A percentile compares a stretch with the other conserved stretches of the same genome.
These are phyloP conservation scores for Grifola frondosa DNA, from an alignment of 1,284 basidiomycete species.

Conservation along the genomic window DNA sequence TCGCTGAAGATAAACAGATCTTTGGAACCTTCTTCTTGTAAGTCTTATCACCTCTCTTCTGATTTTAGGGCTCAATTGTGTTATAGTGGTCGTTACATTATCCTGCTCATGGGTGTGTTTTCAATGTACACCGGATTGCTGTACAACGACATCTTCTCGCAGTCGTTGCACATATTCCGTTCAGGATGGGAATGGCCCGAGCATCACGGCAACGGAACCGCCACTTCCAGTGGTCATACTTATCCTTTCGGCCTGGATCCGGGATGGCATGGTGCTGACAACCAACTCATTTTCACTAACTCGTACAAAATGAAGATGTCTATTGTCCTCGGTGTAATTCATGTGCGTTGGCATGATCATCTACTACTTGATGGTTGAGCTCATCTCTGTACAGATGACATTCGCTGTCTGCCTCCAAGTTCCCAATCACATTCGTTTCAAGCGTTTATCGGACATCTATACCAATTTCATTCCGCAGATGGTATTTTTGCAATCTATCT, in stretches of 20 bases:
- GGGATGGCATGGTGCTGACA: conserved; percentile 93
- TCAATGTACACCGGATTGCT: conserved; percentile 96
- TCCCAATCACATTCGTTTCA: conserved; percentile 94
- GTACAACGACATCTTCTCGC: conserved; percentile 99
- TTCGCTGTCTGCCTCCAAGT: conserved; percentile 96
- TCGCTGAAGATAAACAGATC: conserved; percentile 53
- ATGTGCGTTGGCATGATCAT: conserved; percentile 56
- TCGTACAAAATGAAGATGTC: conserved; percentile 99
- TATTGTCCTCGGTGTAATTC: conserved; percentile 93
- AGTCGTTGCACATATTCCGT: conserved; percentile 84
- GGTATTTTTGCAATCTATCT: conserved; percentile 96
- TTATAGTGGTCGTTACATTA: conserved; percentile 92
- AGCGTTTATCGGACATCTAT: conserved; percentile 82
- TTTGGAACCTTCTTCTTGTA: conserved; percentile 91
- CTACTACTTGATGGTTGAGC: conserved; percentile 16
- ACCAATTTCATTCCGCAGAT: conserved; percentile 97
- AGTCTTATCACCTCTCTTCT: conserved; percentile 34
- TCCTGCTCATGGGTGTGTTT: conserved; percentile 95
- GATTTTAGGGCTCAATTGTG: conserved; percentile 16
- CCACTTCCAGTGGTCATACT: conserved; percentile 59
- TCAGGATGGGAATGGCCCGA: conserved; percentile 88
- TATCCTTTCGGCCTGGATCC: conserved; percentile 97
- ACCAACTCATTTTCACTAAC: conserved; percentile 92
- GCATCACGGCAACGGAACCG: conserved; percentile 46
- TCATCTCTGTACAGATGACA: conserved; percentile 73